These are phyloP conservation scores for Kazachstania psychrophila DNA, from an alignment of 805 yeast genomes.

Conservation along the genomic window DNA sequence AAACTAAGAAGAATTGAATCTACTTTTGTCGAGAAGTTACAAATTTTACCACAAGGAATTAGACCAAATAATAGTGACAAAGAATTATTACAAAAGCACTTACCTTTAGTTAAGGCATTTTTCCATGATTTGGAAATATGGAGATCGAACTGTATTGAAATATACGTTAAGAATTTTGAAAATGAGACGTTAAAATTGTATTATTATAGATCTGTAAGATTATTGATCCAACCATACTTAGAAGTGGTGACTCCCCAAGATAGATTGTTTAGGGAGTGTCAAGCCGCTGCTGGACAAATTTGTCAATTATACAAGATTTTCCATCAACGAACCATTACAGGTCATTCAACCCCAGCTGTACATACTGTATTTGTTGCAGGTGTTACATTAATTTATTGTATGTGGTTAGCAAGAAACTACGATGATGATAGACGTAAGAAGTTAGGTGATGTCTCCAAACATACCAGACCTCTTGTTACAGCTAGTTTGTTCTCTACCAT, in stretches of 20 bases:
- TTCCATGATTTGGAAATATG: constrained; percentile 50
- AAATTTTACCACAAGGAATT: constrained; percentile 28
- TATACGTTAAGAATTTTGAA: constrained; percentile 37
- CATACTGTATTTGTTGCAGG: constrained; percentile 65
- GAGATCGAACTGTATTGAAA: constrained; percentile 38
- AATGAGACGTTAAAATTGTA: constrained; percentile 50
- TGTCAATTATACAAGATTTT: constrained; percentile 55
- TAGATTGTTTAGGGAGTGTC: constrained; percentile 53
- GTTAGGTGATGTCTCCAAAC: constrained; percentile 49
- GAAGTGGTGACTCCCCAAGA: constrained; percentile 55
- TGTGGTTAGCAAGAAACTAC: constrained; percentile 55
- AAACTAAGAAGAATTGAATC: constrained; percentile 53
- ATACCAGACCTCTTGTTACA: constrained; percentile 50
- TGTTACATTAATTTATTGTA: constrained; percentile 54
- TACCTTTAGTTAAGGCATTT: constrained; percentile 42
- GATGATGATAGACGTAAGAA: constrained; percentile 48
- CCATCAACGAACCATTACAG: constrained; percentile 52
- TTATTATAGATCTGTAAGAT: constrained; percentile 51
- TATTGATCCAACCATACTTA: constrained; percentile 54
- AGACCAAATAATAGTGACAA: constrained; percentile 5
- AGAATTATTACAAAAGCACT: constrained; percentile 29
- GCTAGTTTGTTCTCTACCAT: constrained; percentile 45
- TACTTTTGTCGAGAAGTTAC: constrained; percentile 44
- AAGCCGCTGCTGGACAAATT: constrained; percentile 63
- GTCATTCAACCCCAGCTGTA: constrained; percentile 57